phyloP scores from a whole-genome alignment of 2,329 filamentous ascomycete species.

The Sclerotinia minor region DNA sequence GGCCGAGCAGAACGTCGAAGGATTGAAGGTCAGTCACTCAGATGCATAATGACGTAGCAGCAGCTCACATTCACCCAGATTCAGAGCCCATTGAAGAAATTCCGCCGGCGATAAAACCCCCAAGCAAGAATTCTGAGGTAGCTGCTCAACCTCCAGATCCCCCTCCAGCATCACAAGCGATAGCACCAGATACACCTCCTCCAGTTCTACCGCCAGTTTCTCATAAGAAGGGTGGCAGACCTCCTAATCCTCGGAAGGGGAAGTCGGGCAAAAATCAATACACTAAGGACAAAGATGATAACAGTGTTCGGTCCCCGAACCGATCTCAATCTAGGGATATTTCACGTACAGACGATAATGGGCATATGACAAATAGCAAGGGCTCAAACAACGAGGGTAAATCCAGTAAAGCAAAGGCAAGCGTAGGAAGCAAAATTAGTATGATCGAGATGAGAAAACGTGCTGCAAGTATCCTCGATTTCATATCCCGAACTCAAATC shows the following conservation, averaged over 20 bases:
- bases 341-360: constrained; percentile 48
- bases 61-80: constrained; percentile 52
- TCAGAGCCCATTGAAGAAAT: constrained; percentile 72
- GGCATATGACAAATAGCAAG: constrained; percentile 47
- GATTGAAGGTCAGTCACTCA: constrained; percentile 65
- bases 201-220: constrained; percentile 47
- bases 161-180: constrained; percentile 49
- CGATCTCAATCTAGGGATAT: constrained; percentile 52
- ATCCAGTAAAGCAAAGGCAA: constrained; percentile 40
- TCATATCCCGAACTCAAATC: constrained; percentile 84
- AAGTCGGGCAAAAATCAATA: constrained; percentile 78
- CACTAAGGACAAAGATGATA: constrained; percentile 68
- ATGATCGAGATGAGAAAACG: constrained; percentile 88
- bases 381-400: constrained; percentile 43
- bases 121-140: constrained; percentile 39
- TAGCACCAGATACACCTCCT: constrained; percentile 52
- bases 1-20: constrained; percentile 78
- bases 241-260: constrained; percentile 64
- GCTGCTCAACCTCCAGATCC: constrained; percentile 43
- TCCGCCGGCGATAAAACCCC: constrained; percentile 49
- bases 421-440: constrained; percentile 62
- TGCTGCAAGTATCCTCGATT: constrained; percentile 81
- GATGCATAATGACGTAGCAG: constrained; percentile 33
- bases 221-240: constrained; percentile 63
- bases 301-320: constrained; percentile 55